phyloP scores from a whole-genome alignment of 2,329 filamentous ascomycete species.

The Aphanocladium album region DNA sequence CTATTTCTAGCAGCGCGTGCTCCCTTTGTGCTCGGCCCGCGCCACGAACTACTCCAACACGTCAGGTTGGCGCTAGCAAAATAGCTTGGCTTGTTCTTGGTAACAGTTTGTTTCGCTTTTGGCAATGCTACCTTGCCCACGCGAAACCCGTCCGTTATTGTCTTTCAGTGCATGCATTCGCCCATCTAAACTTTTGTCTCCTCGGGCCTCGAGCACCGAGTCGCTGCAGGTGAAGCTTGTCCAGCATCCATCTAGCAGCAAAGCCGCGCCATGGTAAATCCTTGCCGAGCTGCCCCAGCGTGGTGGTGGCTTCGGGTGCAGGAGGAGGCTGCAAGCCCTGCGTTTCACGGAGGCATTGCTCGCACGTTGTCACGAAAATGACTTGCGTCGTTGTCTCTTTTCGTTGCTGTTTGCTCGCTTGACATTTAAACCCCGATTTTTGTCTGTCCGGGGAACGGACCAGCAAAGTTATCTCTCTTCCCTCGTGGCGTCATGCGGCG shows the following conservation, averaged over 20 bases:
- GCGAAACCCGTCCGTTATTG: neutral
- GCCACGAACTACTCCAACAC: neutral
- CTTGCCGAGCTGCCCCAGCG: neutral
- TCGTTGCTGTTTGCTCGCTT: neutral
- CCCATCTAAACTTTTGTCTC: neutral
- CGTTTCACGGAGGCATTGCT: neutral
- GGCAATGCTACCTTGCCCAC: neutral
- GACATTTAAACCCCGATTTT: neutral
- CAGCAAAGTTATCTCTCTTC: neutral
- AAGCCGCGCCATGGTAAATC: neutral
- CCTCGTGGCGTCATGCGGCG: neutral
- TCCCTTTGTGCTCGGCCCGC: neutral
- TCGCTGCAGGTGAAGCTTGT: neutral
- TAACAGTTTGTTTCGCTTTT: neutral
- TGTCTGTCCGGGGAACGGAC: neutral
- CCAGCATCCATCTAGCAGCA: neutral
- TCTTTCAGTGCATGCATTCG: neutral
- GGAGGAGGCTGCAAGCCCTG: neutral
- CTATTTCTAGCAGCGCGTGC: neutral
- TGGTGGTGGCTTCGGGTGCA: too few species aligned
- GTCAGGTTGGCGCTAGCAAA: neutral
- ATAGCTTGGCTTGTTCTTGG: neutral
- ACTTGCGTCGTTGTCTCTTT: neutral
- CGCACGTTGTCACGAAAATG: neutral
- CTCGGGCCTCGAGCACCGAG: neutral